Conservation (phyloP, 495 filamentous ascomycete species). For the Trichoderma virens region DNA sequence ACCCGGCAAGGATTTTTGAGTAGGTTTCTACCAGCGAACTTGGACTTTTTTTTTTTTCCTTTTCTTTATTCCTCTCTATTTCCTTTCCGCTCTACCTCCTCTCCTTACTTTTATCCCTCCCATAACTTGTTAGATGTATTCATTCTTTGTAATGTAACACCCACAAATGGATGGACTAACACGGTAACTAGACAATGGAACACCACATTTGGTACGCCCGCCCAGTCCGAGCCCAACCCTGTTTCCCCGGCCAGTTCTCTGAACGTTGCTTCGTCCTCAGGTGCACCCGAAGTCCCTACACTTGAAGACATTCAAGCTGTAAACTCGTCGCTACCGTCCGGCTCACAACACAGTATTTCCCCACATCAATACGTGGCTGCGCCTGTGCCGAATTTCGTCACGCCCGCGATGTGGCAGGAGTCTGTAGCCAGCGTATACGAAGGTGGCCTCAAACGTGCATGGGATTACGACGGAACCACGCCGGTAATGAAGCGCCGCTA, state of each 20-base stretch:
- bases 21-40: conserved; percentile 40
- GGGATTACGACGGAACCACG: conserved; percentile 45
- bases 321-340: conserved; percentile 43
- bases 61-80: neutral
- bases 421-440: conserved; percentile 87
- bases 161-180: neutral
- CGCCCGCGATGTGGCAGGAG: conserved; percentile 93
- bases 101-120: neutral
- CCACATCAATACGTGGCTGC: conserved; percentile 49
- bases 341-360: conserved; percentile 40
- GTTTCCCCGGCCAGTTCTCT: conserved; percentile 32
- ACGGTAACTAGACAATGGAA: conserved; percentile 67
- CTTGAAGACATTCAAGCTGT: conserved; percentile 44
- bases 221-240: conserved; percentile 33
- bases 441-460: conserved; percentile 66
- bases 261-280: conserved; percentile 34
- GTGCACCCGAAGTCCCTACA: conserved; percentile 42
- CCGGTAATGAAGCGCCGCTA: conserved; percentile 7
- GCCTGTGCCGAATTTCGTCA: conserved; percentile 61
- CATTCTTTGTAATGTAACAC: neutral
- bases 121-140: neutral
- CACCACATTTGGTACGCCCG: conserved; percentile 71
- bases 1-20: conserved; percentile 90
- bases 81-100: neutral
- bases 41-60: neutral